Evolutionary conservation across 2,329 filamentous ascomycete genomes (phyloP).

Genomic region (Coniochaeta sp.): DNA sequence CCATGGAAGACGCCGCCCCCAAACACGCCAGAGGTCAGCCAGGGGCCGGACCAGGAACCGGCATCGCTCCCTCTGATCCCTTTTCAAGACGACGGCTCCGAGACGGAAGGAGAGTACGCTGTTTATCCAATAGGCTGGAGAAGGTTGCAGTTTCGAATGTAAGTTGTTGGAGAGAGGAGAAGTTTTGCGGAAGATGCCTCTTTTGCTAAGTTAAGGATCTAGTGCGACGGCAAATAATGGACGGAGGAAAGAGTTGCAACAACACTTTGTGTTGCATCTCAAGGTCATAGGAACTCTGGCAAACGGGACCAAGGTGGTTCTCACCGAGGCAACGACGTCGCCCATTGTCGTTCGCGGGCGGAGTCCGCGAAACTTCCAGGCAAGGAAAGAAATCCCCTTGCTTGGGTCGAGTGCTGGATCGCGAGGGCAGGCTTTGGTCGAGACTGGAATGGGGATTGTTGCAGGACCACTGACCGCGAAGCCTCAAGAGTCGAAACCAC

Average conservation of each 20-base stretch:
- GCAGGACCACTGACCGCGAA: slow-evolving; percentile 49
- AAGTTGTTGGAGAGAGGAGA: slow-evolving; percentile 20
- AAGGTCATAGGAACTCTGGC: slow-evolving; percentile 79
- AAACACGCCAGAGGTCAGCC: slow-evolving; percentile 59
- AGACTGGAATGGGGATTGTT: slow-evolving; percentile 54
- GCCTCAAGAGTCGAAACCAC: slow-evolving; percentile 44
- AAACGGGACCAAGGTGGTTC: slow-evolving; percentile 72
- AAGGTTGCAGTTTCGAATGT: slow-evolving; percentile 82
- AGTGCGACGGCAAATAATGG: slow-evolving; percentile 95
- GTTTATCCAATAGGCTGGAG: slow-evolving; percentile 94
- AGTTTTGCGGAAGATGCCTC: background rate
- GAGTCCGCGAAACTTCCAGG: slow-evolving; percentile 91
- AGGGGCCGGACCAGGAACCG: slow-evolving; percentile 74
- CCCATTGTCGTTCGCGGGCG: slow-evolving; percentile 90
- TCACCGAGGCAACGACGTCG: slow-evolving; percentile 79
- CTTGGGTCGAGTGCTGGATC: slow-evolving; percentile 70
- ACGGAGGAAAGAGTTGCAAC: slow-evolving; percentile 86
- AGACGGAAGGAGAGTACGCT: slow-evolving; percentile 70
- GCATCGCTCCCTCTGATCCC: slow-evolving; percentile 69
- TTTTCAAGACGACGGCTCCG: slow-evolving; percentile 52
- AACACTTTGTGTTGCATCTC: slow-evolving; percentile 86
- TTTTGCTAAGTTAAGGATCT: slow-evolving; percentile 12
- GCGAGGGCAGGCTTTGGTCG: slow-evolving; percentile 67
- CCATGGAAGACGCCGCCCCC: slow-evolving; percentile 95
- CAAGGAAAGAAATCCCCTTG: slow-evolving; percentile 85